These are phyloP conservation scores for Fusarium staphyleae DNA, from an alignment of 2,329 filamentous ascomycete species.

Conservation along the genomic window DNA sequence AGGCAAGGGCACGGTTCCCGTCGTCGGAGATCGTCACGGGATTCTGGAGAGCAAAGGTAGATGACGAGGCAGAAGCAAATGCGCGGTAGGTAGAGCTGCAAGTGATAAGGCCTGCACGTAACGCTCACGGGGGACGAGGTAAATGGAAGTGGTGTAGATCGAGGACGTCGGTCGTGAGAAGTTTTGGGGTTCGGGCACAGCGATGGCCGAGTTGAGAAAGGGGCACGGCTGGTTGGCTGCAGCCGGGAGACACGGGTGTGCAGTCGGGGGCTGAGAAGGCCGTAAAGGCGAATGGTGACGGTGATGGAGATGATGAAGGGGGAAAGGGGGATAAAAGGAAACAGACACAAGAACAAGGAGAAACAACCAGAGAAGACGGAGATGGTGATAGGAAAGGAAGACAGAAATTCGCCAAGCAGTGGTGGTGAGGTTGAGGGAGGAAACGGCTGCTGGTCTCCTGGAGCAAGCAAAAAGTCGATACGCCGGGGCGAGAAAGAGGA, in stretches of 20 bases:
- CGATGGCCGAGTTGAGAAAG: conserved; percentile 43
- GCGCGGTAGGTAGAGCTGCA: conserved; percentile 34
- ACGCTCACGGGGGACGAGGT: conserved; percentile 39
- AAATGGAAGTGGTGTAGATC: conserved; percentile 30
- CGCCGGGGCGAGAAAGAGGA: conserved; percentile 9
- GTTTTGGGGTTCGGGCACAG: conserved; percentile 34
- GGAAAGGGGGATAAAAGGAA: conserved; percentile 34
- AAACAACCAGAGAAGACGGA: conserved; percentile 36
- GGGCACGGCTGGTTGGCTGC: conserved; percentile 41
- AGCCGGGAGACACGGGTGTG: conserved; percentile 31
- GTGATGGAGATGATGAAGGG: conserved; percentile 42
- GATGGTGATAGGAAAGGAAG: conserved; percentile 40
- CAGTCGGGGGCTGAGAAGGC: conserved; percentile 36
- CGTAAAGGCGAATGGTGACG: conserved; percentile 38
- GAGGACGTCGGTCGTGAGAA: conserved; percentile 27
- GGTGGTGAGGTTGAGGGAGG: conserved; percentile 40
- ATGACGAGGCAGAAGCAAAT: conserved; percentile 40
- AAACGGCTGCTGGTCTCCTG: conserved; percentile 34
- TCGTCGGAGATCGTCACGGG: conserved; percentile 38
- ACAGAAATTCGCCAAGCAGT: conserved; percentile 29
- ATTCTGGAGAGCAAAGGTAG: conserved; percentile 40
- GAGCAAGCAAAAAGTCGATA: conserved; percentile 28
- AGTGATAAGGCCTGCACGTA: conserved; percentile 42
- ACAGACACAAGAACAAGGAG: conserved; percentile 43
- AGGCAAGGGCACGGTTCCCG: conserved; percentile 37